Conservation (phyloP, 306 rosid genomes). For the Nissolia schottii region DNA sequence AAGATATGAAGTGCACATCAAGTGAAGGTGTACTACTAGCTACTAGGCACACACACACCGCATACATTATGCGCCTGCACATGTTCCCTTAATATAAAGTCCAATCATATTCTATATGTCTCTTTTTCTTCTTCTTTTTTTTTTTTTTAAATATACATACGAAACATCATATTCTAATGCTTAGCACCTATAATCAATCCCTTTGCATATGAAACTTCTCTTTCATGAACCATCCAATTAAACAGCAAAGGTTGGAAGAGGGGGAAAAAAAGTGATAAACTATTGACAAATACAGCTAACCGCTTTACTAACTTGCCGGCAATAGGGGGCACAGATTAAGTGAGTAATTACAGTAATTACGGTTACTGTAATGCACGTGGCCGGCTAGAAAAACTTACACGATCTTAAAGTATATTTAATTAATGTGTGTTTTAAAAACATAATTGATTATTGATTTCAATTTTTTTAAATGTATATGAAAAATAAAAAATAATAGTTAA, state of each 20-base stretch:
- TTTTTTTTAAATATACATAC: no score
- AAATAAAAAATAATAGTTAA: no score
- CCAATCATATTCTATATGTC: not conserved
- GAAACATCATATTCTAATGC: constrained; percentile 10
- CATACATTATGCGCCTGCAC: constrained; percentile 37
- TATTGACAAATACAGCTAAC: constrained; percentile 45
- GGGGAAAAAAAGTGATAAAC: not conserved
- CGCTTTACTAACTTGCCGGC: constrained; percentile 52
- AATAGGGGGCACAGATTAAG: constrained; percentile 42
- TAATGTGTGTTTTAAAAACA: no score
- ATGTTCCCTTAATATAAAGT: constrained; percentile 31
- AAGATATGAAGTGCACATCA: constrained; percentile 17
- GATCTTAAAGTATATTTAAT: no score
- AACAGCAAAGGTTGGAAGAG: not conserved
- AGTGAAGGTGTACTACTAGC: constrained; percentile 9
- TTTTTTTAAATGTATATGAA: no score
- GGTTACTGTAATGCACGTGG: constrained; percentile 45
- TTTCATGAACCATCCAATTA: not conserved
- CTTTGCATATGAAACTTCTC: constrained; percentile 31
- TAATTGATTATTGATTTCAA: no score
- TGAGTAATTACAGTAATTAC: constrained; percentile 20
- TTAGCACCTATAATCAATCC: constrained; percentile 12
- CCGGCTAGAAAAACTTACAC: no score
- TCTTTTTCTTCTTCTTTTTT: no score
- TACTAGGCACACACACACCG: constrained; percentile 33